These are phyloP conservation scores for Verticillium nubilum DNA, from an alignment of 2,329 filamentous ascomycete genomes.

Conservation along the genomic window DNA sequence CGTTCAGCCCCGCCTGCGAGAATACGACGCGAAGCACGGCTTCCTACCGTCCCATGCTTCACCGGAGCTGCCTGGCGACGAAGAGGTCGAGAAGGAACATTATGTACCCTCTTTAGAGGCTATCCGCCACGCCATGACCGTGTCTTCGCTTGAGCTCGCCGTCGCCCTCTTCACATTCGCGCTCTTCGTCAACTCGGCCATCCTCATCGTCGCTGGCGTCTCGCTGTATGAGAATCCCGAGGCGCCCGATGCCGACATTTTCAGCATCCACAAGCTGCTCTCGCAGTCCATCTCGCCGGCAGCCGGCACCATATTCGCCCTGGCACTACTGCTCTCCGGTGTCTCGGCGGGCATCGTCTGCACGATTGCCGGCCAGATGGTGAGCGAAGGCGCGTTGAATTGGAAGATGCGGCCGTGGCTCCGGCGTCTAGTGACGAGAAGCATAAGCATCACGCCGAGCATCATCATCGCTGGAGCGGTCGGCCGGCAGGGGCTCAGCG, in stretches of 20 bases:
- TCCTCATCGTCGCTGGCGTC: conserved; percentile 76
- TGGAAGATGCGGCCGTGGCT: conserved; percentile 75
- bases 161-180: conserved; percentile 77
- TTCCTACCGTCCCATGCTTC: conserved; percentile 36
- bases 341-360: conserved; percentile 81
- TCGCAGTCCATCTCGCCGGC: conserved; percentile 62
- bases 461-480: conserved; percentile 81
- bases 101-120: conserved; percentile 68
- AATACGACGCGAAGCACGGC: conserved; percentile 56
- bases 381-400: conserved; percentile 74
- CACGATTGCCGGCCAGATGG: conserved; percentile 86
- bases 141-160: conserved; percentile 65
- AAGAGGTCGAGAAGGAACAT: conserved; percentile 40
- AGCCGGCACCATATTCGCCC: conserved; percentile 78
- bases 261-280: conserved; percentile 73
- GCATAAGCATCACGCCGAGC: conserved; percentile 73
- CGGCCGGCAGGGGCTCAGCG: conserved; percentile 63
- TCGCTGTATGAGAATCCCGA: conserved; percentile 60
- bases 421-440: conserved; percentile 69
- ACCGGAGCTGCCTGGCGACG: conserved; percentile 17
- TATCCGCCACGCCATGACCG: conserved; percentile 69
- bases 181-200: conserved; percentile 77
- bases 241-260: conserved; percentile 69
- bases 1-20: conserved; percentile 59
- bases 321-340: conserved; percentile 75